Base-by-base conservation (phyloP, 2,329 filamentous ascomycete species). In the Xylaria sp. region DNA sequence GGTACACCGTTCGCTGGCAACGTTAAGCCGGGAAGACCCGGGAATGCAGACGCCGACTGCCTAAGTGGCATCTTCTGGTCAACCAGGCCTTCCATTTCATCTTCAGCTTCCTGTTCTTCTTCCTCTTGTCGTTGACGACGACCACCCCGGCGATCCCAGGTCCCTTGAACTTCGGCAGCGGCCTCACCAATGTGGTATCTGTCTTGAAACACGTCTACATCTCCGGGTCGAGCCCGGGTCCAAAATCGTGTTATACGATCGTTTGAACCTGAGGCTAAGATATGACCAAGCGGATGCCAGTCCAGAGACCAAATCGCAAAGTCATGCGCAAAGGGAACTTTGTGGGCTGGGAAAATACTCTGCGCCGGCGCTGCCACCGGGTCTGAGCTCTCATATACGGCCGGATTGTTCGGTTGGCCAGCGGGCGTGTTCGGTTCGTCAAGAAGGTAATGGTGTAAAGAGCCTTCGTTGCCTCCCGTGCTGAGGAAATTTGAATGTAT, bases 291-390 rank as follows among this genome's bases (percentile, higher is more conserved):
- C 0, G 96, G 96, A 79, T 99, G 96, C 94, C 96, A 99, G 83
- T 98, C 94, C 59, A 99, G 87, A 20, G 94, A 97, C 96, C 96
- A 99, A 73, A 99, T 96, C 20, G 94, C 94, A 79, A 94, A 97
- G 74, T 97, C 93, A 80, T 99, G 96, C 0, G 96, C 96, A 77
- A 91, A 95, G 8, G 92, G 89, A 39, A 98, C 83, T 76, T 90
- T 92, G 83, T 98, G 95, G 3, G 94, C 94, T 1, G 96, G 96
- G 78, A 93, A 93, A 70, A 99, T 93, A n/a, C 94, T 92, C 80
- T 98, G 95, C 0, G 94, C 90, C 0, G 94, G 91, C 0, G 93
- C 91, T 58, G 92, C 93, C 28, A 88, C 82, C 6, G 94, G 93
- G 76, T 97, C 94, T 1, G 92, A 85, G 71, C 88, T 91, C 79